phyloP scores from a whole-genome alignment of 2,329 filamentous ascomycete species.

The Rutstroemia sp. region DNA sequence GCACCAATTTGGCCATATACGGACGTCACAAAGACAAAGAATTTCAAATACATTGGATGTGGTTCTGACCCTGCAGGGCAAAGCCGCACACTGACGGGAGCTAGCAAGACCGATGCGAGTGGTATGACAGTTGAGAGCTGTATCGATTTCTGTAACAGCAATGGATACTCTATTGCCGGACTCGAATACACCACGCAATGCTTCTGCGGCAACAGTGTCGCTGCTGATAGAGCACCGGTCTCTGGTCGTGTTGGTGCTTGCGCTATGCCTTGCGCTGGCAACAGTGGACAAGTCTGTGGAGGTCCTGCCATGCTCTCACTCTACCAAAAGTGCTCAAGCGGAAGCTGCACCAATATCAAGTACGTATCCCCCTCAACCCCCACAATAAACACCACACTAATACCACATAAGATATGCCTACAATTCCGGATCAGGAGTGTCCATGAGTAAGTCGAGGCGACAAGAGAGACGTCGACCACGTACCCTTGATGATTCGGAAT shows the following conservation, averaged over 20 bases:
- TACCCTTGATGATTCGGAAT: not conserved
- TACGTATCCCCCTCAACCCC: not conserved
- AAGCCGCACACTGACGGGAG: constrained; percentile 27
- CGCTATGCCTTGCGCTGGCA: constrained; percentile 12
- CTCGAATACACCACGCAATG: constrained; percentile 30
- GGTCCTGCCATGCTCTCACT: constrained; percentile 12
- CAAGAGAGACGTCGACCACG: constrained; percentile 1
- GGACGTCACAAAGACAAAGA: constrained; percentile 37
- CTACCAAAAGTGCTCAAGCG: constrained; percentile 7
- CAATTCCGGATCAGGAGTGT: not conserved
- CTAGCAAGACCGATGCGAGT: constrained; percentile 2
- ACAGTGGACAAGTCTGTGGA: constrained; percentile 22
- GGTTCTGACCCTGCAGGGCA: constrained; percentile 40
- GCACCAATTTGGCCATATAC: constrained; percentile 37
- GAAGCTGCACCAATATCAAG: not conserved
- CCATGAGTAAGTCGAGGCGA: constrained; percentile 1
- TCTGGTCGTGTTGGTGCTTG: constrained; percentile 5
- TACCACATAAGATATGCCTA: not conserved
- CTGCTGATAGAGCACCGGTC: not conserved
- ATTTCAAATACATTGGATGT: constrained; percentile 56
- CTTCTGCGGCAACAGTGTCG: constrained; percentile 21
- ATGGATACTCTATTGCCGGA: constrained; percentile 24
- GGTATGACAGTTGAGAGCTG: constrained; percentile 21
- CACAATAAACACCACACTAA: not conserved
- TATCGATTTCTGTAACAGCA: constrained; percentile 27